phyloP scores from a whole-genome alignment of 306 rosid species.

The Rosa persica region DNA sequence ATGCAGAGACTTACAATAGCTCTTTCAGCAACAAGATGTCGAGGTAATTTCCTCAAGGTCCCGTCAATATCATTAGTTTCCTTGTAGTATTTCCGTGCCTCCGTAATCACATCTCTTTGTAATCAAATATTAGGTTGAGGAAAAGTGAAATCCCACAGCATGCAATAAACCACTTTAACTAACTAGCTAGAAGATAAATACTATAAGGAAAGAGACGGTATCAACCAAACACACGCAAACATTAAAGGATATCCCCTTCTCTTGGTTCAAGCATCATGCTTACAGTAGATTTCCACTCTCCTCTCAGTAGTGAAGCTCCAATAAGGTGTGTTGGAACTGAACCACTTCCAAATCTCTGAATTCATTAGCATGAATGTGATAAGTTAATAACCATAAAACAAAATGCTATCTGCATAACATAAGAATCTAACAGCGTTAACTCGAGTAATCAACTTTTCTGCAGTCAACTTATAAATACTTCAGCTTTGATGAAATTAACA shows the following conservation, averaged over 20 bases:
- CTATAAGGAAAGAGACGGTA: background rate
- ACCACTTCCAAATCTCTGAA: conserved; percentile 96
- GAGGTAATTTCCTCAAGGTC: conserved; percentile 87
- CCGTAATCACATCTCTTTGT: conserved; percentile 60
- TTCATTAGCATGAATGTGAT: conserved; percentile 29
- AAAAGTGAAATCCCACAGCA: conserved; percentile 32
- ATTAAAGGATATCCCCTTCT: conserved; percentile 94
- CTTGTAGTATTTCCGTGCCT: conserved; percentile 84
- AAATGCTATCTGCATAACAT: background rate
- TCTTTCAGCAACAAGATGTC: conserved; percentile 81
- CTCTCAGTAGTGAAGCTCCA: conserved; percentile 77
- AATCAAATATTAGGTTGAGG: conserved; percentile 46
- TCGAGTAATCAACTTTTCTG: background rate
- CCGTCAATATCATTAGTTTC: conserved; percentile 72
- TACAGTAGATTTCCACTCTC: conserved; percentile 82
- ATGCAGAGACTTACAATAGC: conserved; percentile 65
- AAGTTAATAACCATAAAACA: conserved; percentile 15
- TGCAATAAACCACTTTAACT: conserved; percentile 21
- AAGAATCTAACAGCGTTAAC: background rate
- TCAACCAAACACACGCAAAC: conserved; percentile 9
- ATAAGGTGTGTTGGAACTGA: conserved; percentile 83
- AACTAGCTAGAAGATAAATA: conserved; percentile 16
- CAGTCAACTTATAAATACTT: background rate
- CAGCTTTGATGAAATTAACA: background rate
- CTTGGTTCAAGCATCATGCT: conserved; percentile 95